Percentiles rank a stretch among this genome's conserved stretches.
phyloP scores from a whole-genome alignment of 345 rosid genomes.

The Rubroshorea leprosula region DNA sequence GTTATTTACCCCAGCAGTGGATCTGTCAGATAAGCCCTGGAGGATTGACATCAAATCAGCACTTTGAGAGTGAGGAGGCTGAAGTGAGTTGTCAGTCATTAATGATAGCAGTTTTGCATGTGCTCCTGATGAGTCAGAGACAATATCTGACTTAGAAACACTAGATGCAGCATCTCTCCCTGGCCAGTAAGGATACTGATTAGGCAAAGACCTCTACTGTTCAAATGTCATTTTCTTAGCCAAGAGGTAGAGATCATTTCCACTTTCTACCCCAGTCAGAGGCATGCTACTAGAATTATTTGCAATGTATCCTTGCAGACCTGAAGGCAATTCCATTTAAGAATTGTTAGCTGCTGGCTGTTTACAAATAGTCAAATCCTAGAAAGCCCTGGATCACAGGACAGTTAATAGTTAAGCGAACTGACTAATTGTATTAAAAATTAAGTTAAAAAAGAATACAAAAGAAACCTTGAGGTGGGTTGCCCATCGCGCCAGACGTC shows the following conservation, averaged over 20 bases:
- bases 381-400: neutral
- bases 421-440: too few species aligned
- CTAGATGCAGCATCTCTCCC: constrained; percentile 60
- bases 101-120: constrained; percentile 33
- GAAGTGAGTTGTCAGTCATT: constrained; percentile 33
- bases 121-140: constrained; percentile 31
- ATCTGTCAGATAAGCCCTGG: constrained; percentile 60
- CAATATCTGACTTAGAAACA: constrained; percentile 53
- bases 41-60: constrained; percentile 66
- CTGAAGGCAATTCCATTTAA: constrained; percentile 29
- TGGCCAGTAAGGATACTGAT: constrained; percentile 50
- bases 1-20: constrained; percentile 46
- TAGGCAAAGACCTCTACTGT: constrained; percentile 55
- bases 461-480: constrained; percentile 57
- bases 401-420: neutral
- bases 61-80: constrained; percentile 57
- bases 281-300: constrained; percentile 42
- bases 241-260: constrained; percentile 52
- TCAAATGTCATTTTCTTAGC: constrained; percentile 75
- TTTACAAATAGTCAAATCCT: neutral
- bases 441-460: too few species aligned
- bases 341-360: neutral
- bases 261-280: constrained; percentile 50
- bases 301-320: constrained; percentile 57
- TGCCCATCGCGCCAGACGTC: constrained; percentile 57